Evolutionary conservation across 768 basidiomycete genomes (phyloP), one percentile per base, ranked within the genome.

Genomic region (Phlegmacium glaucopus): DNA sequence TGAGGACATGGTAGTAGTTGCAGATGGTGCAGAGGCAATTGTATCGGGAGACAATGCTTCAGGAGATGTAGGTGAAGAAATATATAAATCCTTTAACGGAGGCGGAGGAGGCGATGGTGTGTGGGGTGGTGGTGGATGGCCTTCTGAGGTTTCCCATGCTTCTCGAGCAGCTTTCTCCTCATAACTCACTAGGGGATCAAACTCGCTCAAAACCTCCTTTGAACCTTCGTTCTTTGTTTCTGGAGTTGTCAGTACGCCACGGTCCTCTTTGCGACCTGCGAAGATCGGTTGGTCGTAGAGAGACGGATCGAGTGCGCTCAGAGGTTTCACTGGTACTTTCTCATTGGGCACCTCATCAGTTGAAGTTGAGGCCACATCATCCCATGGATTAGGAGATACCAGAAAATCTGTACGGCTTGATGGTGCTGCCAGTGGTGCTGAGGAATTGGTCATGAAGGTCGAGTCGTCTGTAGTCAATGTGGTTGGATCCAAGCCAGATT

Each of bases 91-190:
- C 57, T 73, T 74, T 42, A 59, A 48, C 13, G 72, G 71, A 10
- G 65, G 69, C 6, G 72, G 62, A n/a, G 69, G 64, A 34, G 71
- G 66, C 18, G 71, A 67, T 15, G 69, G 65, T 15, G 69, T 64
- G 13, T 61, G 57, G 17, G 73, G 68, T 25, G 71, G 63, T 8
- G 65, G 63, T 18, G 81, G 83, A 61, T 87, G 84, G 1, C 75
- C 72, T 53, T 85, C 79, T 16, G 82, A 67, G 13, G 63, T 68
- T 49, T 75, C 77, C 87, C 87, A 88, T 38, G 84, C 86, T 11
- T 78, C 74, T 35, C 74, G 73, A 4, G 85, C 83, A 17, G 73
- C 78, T 47, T 74, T 64, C 60, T 85, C 82, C 47, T 83, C 80
- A 28, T 68, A 58, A 52, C 71, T 77, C 1, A 67, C 79, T 17